These are phyloP conservation scores for Hymenoscyphus infarciens DNA, from an alignment of 2,329 filamentous ascomycete species.

Conservation along the genomic window DNA sequence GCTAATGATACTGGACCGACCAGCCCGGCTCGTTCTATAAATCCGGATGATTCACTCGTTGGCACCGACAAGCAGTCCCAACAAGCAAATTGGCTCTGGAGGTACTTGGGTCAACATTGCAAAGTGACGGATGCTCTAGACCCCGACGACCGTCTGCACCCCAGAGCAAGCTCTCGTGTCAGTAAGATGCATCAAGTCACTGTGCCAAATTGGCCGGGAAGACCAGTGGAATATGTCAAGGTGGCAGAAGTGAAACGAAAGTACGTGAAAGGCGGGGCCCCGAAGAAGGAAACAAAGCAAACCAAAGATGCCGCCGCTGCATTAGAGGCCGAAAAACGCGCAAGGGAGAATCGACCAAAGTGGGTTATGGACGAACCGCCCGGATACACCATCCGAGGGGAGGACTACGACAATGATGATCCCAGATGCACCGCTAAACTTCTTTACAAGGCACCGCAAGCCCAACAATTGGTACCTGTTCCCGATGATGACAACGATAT, in stretches of 20 bases:
- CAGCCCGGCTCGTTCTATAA: constrained; percentile 56
- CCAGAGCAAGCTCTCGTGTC: constrained; percentile 86
- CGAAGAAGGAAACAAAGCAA: constrained; percentile 73
- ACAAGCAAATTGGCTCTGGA: constrained; percentile 86
- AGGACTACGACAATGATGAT: constrained; percentile 69
- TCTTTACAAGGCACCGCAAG: constrained; percentile 71
- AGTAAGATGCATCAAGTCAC: constrained; percentile 89
- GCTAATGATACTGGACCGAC: constrained; percentile 56
- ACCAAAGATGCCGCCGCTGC: constrained; percentile 77
- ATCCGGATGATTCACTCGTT: constrained; percentile 53
- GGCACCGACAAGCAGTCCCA: constrained; percentile 78
- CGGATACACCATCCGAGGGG: constrained; percentile 81
- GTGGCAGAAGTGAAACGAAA: constrained; percentile 80
- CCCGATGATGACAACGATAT: constrained; percentile 37
- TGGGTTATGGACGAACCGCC: constrained; percentile 90
- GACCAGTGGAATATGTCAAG: constrained; percentile 86
- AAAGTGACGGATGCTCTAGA: constrained; percentile 92
- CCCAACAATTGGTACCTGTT: constrained; percentile 41
- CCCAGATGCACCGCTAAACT: constrained; percentile 70
- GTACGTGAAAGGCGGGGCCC: constrained; percentile 55
- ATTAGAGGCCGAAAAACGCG: constrained; percentile 75
- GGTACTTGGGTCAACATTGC: constrained; percentile 93
- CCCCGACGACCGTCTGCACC: constrained; percentile 96
- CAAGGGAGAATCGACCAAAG: constrained; percentile 78
- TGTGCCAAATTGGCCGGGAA: constrained; percentile 80